A percentile compares a stretch with the other conserved stretches of the same genome.
Evolutionary conservation across 208 protist genomes (phyloP).

Genomic region (Phytomonas sp.): DNA sequence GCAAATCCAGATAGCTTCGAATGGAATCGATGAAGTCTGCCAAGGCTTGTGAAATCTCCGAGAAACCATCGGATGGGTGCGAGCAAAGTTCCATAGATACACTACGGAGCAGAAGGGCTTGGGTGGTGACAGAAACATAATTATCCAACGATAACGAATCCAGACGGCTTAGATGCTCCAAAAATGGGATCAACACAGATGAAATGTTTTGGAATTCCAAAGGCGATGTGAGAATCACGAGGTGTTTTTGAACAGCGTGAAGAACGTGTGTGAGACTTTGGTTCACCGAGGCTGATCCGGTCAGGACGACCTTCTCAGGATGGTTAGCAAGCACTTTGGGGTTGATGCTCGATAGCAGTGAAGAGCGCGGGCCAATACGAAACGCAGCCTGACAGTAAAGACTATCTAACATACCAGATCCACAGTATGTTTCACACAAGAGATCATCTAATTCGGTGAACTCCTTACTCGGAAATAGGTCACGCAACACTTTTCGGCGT

Average conservation of each 20-base stretch:
- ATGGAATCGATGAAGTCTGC: slow-evolving; percentile 50
- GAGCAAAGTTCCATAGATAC: slow-evolving; percentile 2
- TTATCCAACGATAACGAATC: slow-evolving; percentile 32
- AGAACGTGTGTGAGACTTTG: slow-evolving; percentile 13
- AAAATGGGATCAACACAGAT: slow-evolving; percentile 23
- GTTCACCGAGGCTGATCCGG: slow-evolving; percentile 23
- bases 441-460: slow-evolving; percentile 13
- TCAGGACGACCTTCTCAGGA: not conserved
- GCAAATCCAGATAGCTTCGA: slow-evolving; percentile 57
- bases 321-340: slow-evolving; percentile 16
- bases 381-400: slow-evolving; percentile 45
- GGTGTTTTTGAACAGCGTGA: slow-evolving; percentile 1
- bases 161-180: slow-evolving; percentile 14
- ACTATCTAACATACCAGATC: slow-evolving; percentile 16
- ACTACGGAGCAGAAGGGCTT: slow-evolving; percentile 22
- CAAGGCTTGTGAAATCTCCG: slow-evolving; percentile 16
- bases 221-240: slow-evolving; percentile 1
- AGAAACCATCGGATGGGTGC: not conserved
- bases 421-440: slow-evolving; percentile 15
- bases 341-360: slow-evolving; percentile 15
- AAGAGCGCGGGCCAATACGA: slow-evolving; percentile 47
- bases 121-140: slow-evolving; percentile 62
- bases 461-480: slow-evolving; percentile 15
- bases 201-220: slow-evolving; percentile 17
- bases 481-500: slow-evolving; percentile 14